Percentiles rank a stretch among this genome's conserved stretches.
Conservation (phyloP, 495 filamentous ascomycete species). For the Pseudevernia furfuracea region DNA sequence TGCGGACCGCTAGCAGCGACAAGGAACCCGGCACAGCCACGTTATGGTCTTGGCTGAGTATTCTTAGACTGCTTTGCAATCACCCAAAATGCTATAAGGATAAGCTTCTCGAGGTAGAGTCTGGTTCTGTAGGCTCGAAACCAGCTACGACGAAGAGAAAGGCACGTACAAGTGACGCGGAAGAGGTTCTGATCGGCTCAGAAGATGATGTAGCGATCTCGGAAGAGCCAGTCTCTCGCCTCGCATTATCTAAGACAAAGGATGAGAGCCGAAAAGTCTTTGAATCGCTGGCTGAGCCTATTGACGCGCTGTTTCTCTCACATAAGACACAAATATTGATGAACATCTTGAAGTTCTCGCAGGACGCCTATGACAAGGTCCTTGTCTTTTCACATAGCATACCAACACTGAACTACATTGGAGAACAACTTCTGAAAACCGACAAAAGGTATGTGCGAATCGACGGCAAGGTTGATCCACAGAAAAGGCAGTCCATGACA, state of each 20-base stretch:
- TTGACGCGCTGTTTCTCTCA: constrained; percentile 42
- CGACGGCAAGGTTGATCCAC: constrained; percentile 53
- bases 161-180: not conserved
- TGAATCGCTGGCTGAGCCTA: constrained; percentile 24
- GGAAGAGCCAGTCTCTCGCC: constrained; percentile 30
- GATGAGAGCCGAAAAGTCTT: constrained; percentile 32
- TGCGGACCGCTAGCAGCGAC: constrained; percentile 26
- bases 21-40: constrained; percentile 26
- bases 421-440: constrained; percentile 41
- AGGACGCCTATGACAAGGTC: constrained; percentile 57
- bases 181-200: not conserved
- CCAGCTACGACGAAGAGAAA: not conserved
- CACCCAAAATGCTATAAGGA: constrained; percentile 62
- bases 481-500: constrained; percentile 48
- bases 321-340: constrained; percentile 59
- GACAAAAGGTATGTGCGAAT: constrained; percentile 47
- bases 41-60: constrained; percentile 45
- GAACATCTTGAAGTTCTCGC: constrained; percentile 56
- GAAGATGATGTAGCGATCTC: constrained; percentile 29
- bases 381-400: constrained; percentile 71
- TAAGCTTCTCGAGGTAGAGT: constrained; percentile 37
- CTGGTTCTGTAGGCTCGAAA: not conserved
- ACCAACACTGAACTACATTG: constrained; percentile 60
- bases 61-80: constrained; percentile 61
- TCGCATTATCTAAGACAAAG: constrained; percentile 29